A percentile compares a stretch with the other conserved stretches of the same genome.
Conservation (phyloP, 805 yeast species). For the Zygotorulaspora sp. region DNA sequence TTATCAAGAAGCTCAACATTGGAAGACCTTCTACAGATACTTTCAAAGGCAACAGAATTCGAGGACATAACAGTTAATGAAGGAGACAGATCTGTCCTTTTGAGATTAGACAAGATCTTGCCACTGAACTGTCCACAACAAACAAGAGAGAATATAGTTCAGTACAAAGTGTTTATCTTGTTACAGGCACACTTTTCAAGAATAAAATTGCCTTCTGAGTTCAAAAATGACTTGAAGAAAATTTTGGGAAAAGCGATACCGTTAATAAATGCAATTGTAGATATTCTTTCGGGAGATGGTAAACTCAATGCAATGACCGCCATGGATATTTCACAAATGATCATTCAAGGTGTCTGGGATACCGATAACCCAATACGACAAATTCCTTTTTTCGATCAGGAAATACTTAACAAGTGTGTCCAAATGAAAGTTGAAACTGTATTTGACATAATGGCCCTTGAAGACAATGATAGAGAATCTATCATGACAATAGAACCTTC, state of each 20-base stretch:
- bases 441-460: slow-evolving; percentile 69
- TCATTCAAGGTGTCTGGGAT: slow-evolving; percentile 83
- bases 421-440: slow-evolving; percentile 60
- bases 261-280: slow-evolving; percentile 64
- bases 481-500: slow-evolving; percentile 52
- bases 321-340: slow-evolving; percentile 86
- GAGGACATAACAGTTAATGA: slow-evolving; percentile 60
- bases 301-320: slow-evolving; percentile 69
- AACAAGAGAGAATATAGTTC: slow-evolving; percentile 43
- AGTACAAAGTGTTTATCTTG: slow-evolving; percentile 66
- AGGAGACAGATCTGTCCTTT: slow-evolving; percentile 50
- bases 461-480: slow-evolving; percentile 65
- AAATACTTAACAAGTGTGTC: slow-evolving; percentile 50
- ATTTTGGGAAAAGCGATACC: slow-evolving; percentile 49
- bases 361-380: slow-evolving; percentile 74
- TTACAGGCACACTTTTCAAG: slow-evolving; percentile 81
- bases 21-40: slow-evolving; percentile 56
- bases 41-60: slow-evolving; percentile 69
- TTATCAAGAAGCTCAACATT: slow-evolving; percentile 54
- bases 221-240: slow-evolving; percentile 50
- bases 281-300: slow-evolving; percentile 76
- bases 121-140: slow-evolving; percentile 52
- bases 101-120: slow-evolving; percentile 49
- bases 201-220: slow-evolving; percentile 54
- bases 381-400: slow-evolving; percentile 58